Conservation (phyloP, 208 protist species). For the Porcisia hertigi region DNA sequence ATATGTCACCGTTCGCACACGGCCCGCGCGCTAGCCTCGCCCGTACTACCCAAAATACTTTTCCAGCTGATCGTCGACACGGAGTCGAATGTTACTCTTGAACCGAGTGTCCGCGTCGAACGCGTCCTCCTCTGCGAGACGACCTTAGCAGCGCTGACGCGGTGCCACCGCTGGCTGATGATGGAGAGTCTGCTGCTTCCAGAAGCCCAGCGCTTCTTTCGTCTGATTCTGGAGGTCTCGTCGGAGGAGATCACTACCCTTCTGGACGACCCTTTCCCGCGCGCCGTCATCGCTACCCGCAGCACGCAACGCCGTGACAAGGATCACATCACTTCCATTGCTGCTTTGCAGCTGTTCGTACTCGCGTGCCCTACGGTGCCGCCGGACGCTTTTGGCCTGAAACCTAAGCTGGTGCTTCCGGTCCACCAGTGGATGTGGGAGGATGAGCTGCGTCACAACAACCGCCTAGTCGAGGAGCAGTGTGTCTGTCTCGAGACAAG, state of each 20-base stretch:
- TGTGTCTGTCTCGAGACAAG: constrained; percentile 68
- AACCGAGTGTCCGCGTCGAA: constrained; percentile 56
- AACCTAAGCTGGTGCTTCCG: constrained; percentile 74
- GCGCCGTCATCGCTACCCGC: constrained; percentile 36
- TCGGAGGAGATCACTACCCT: constrained; percentile 55
- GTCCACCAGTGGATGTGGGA: constrained; percentile 91
- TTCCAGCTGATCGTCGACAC: constrained; percentile 68
- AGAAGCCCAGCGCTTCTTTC: constrained; percentile 73
- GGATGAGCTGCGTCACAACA: constrained; percentile 84
- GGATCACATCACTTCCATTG: constrained; percentile 84
- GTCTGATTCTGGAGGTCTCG: constrained; percentile 55
- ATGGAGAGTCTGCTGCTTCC: constrained; percentile 51
- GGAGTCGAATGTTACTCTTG: constrained; percentile 62
- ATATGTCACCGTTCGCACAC: constrained; percentile 72
- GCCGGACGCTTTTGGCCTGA: constrained; percentile 69
- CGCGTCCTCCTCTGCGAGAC: constrained; percentile 81
- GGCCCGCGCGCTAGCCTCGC: constrained; percentile 53
- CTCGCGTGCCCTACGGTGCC: constrained; percentile 72
- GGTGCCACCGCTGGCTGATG: constrained; percentile 53
- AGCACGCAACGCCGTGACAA: constrained; percentile 75
- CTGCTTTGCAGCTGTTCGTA: constrained; percentile 76
- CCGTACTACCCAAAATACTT: constrained; percentile 50
- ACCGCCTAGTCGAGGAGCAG: constrained; percentile 67
- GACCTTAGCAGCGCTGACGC: constrained; percentile 50
- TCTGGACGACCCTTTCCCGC: constrained; percentile 81